Evolutionary conservation across 768 basidiomycete species (phyloP), one percentile per base, ranked within the genome.

Genomic region (Asterophora lycoperdoides): DNA sequence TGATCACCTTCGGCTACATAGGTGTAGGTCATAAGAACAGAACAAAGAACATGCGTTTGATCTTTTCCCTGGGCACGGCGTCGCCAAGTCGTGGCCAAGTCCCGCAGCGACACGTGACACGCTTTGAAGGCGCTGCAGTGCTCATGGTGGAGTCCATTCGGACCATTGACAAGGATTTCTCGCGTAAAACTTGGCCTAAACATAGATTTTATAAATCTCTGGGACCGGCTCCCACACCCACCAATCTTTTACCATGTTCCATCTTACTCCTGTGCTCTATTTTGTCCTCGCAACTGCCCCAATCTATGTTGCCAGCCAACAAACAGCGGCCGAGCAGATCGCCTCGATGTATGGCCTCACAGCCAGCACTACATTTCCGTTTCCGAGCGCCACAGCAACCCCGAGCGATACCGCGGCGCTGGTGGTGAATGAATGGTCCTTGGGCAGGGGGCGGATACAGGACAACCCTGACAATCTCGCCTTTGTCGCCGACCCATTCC

Each of bases 401-500:
- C 67, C 75, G 32, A 56, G 61, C 23, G 74, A 81, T 44, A 64
- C 86, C 1, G 71, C 77, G 52, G 63, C 67, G 0, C 72, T 80
- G 53, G 63, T 88, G 8, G 66, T 72, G 17, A 73, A 75, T 8
- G 63, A 74, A 19, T 89, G 86, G 86, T 75, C 72, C 33, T 71
- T 88, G 5, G 76, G 68, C 60, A 80, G 79, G 56, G 80, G 77
- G 11, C 74, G 68, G 34, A 75, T 90, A 26, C 80, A 84, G 54
- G 76, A 84, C 53, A 76, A 78, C 32, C 69, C 67, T 0, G 54
- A 65, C 39, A 75, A 85, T 56, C 62, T 88, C 47, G 72, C 70
- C 7, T 89, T 89, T 60, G 82, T 87, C 39, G 48, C 58, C 13
- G 84, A 90, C 60, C 84, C 86, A 0, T 89, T 84, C 65, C 79